phyloP scores from a whole-genome alignment of 2,329 filamentous ascomycete species.

The Fonsecaea nubica region DNA sequence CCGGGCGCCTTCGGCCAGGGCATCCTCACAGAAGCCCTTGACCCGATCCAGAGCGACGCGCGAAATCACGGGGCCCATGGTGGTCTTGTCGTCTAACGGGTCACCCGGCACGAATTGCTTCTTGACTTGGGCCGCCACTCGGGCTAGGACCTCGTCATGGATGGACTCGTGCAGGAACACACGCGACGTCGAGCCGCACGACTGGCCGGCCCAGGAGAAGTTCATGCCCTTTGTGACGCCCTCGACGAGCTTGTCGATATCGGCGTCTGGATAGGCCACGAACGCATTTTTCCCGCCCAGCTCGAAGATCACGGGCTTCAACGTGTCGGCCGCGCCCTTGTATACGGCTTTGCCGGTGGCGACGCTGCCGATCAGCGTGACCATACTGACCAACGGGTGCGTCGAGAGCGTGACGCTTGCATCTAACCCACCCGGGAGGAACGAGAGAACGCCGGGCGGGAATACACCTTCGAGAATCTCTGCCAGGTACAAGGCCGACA shows the following conservation, averaged over 20 bases:
- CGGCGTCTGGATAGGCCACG: slow-evolving; percentile 69
- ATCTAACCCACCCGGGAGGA: slow-evolving; percentile 41
- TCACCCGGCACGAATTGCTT: slow-evolving; percentile 68
- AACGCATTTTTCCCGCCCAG: slow-evolving; percentile 71
- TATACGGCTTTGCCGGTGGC: slow-evolving; percentile 48
- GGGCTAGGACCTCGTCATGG: slow-evolving; percentile 67
- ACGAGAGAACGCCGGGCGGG: slow-evolving; percentile 49
- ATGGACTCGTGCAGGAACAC: slow-evolving; percentile 67
- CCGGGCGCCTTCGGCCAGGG: slow-evolving; percentile 23
- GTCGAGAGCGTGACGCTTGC: slow-evolving; percentile 43
- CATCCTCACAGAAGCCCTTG: slow-evolving; percentile 25
- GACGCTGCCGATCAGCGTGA: slow-evolving; percentile 49
- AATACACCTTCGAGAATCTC: slow-evolving; percentile 46
- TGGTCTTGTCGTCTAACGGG: slow-evolving; percentile 60
- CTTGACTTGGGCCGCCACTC: slow-evolving; percentile 66
- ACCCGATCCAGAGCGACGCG: slow-evolving; percentile 18
- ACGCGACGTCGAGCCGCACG: slow-evolving; percentile 70
- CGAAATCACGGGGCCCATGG: slow-evolving; percentile 20
- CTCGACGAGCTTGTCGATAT: slow-evolving; percentile 71
- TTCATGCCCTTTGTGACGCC: slow-evolving; percentile 58
- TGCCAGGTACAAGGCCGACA: slow-evolving; percentile 57
- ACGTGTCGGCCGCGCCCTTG: slow-evolving; percentile 48
- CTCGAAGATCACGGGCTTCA: slow-evolving; percentile 67
- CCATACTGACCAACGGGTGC: slow-evolving; percentile 50
- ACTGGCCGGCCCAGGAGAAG: slow-evolving; percentile 48